Base-by-base conservation (phyloP, 2,329 filamentous ascomycete species). In the Xylaria polymorpha region DNA sequence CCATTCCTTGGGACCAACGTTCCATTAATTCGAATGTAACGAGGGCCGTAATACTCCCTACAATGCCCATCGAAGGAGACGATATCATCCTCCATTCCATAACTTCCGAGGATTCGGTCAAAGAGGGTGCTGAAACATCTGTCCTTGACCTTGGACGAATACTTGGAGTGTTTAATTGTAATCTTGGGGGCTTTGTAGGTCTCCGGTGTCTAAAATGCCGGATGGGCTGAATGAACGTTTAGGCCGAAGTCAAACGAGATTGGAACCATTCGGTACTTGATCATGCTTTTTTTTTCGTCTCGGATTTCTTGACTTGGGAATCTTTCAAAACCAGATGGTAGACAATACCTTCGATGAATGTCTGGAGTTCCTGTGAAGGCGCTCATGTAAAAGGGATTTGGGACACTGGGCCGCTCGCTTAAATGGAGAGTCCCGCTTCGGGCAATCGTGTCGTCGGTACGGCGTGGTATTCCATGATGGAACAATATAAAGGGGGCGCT, bases 181-280 rank as follows among this genome's bases (percentile, higher is more conserved):
- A 41, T 41, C 53, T 18, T 39, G 35, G 53, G 53, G 12, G 15
- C 53, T 41, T 9, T 22, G 20, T 57, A 25, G 6, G 32, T 25
- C 4, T 56, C 48, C 6, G 18, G 15, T 2, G 20, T 48, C 57
- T 57, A 66, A 66, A 29, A 66, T 10, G 50, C 64, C 10, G 57
- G 57, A 20, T 56, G 51, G 8, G 56, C 57, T 8, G 43, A 10
- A 50, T 66, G 64, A 18, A 20, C n/a, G 0, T 18, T 37, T 25
- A 66, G 22, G 29, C 18, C 15, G n/a, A 12, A 6, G 48, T 66
- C 64, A 15, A 66, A 61, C 3, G 41, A 48, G 1, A 64, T 10
- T 6, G n/a, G 25, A 20, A 37, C 32, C 6, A 20, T 7, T 20
- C 41, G 25, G 12, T 55, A 61, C 1, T 6, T n/a, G 22, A 65